Conservation (phyloP, 83 land plant species). For the Picea engelmannii region DNA sequence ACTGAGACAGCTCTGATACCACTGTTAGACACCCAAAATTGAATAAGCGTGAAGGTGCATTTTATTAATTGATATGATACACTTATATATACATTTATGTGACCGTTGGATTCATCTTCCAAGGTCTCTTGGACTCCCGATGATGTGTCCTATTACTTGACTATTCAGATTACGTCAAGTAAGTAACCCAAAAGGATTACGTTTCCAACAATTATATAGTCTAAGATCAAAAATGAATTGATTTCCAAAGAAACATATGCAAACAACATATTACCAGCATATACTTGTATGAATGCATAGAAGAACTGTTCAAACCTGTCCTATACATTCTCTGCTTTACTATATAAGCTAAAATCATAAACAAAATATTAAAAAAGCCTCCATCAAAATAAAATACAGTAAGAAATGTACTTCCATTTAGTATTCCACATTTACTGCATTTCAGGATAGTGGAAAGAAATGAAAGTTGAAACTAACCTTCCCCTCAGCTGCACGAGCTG, state of each 20-base stretch:
- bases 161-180: no score
- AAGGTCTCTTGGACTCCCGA: no score
- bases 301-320: not conserved
- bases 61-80: no score
- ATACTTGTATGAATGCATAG: not conserved
- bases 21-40: no score
- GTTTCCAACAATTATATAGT: no score
- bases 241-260: not conserved
- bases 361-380: not conserved
- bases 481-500: slow-evolving; percentile 96
- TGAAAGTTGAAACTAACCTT: slow-evolving; percentile 53
- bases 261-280: not conserved
- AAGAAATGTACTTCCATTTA: not conserved
- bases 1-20: no score
- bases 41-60: no score
- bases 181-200: no score
- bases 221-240: not conserved
- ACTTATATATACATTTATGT: no score
- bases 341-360: not conserved
- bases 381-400: not conserved
- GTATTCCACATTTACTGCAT: slow-evolving; percentile 1
- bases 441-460: not conserved
- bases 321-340: not conserved
- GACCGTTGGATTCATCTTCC: no score
- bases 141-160: no score